Evolutionary conservation across 139 green algal species (phyloP).

Genomic region (Haematococcus sp.): DNA sequence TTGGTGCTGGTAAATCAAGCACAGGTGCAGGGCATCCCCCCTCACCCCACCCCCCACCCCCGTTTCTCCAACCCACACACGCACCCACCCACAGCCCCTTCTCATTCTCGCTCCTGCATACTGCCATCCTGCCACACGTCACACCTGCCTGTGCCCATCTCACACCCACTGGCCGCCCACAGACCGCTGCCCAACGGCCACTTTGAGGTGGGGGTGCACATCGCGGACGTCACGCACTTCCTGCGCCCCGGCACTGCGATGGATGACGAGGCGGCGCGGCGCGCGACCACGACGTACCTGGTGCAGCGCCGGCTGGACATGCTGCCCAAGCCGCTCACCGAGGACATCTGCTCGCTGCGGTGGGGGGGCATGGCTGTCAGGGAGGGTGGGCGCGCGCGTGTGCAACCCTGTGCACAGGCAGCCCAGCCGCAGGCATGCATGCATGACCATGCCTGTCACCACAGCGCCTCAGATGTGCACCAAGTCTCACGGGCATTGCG

Average conservation of each 20-base stretch:
- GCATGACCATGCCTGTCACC: too few species aligned
- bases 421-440: too few species aligned
- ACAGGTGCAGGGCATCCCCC: too few species aligned
- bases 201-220: constrained; percentile 85
- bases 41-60: too few species aligned
- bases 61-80: constrained; percentile 3
- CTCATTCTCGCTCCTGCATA: neutral
- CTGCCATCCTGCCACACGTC: constrained; percentile 38
- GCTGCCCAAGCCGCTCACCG: constrained; percentile 88
- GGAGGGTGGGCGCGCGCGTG: too few species aligned
- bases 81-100: constrained; percentile 13
- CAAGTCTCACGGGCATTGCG: neutral
- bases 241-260: constrained; percentile 67
- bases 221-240: constrained; percentile 94
- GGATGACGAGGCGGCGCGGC: constrained; percentile 74
- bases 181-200: constrained; percentile 57
- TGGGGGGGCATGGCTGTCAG: too few species aligned
- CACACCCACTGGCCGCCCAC: neutral
- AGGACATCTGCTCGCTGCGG: constrained; percentile 87
- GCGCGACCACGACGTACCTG: constrained; percentile 80
- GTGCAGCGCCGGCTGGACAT: constrained; percentile 91
- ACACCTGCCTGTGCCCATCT: neutral
- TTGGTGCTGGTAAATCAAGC: too few species aligned
- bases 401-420: too few species aligned
- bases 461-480: too few species aligned